Evolutionary conservation across 176 grass and related monocot species (phyloP).

Genomic region (Secale cereale): DNA sequence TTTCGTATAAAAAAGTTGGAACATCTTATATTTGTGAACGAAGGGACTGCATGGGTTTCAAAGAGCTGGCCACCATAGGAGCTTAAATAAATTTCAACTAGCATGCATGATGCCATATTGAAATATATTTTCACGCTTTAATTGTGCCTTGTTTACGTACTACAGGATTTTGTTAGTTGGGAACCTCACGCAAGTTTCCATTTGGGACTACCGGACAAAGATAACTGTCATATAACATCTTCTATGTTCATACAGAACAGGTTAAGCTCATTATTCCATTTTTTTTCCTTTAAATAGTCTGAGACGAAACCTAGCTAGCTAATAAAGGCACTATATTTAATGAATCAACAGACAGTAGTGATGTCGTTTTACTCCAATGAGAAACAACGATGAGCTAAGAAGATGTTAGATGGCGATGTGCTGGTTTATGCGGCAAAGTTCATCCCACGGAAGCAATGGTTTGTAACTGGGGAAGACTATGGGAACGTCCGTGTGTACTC

Average conservation of each 20-base stretch:
- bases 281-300: not conserved
- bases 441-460: not conserved
- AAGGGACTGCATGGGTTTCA: too few relatives aligned
- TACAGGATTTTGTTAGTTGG: not conserved
- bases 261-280: too few relatives aligned
- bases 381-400: not conserved
- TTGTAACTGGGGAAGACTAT: not conserved
- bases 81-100: too few relatives aligned
- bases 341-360: not conserved
- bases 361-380: not conserved
- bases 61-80: too few relatives aligned
- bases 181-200: not conserved
- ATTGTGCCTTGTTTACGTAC: not conserved
- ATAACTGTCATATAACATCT: not conserved
- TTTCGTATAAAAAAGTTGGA: too few relatives aligned
- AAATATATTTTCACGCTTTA: not conserved
- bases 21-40: too few relatives aligned
- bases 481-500: not conserved
- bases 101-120: not conserved
- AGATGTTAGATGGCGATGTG: too few relatives aligned
- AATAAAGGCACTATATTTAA: not conserved
- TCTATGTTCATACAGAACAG: too few relatives aligned
- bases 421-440: accelerated
- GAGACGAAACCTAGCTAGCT: not conserved
- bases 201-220: not conserved